Conservation (phyloP, 2,329 filamentous ascomycete species). For the Setomelanomma holmii region DNA sequence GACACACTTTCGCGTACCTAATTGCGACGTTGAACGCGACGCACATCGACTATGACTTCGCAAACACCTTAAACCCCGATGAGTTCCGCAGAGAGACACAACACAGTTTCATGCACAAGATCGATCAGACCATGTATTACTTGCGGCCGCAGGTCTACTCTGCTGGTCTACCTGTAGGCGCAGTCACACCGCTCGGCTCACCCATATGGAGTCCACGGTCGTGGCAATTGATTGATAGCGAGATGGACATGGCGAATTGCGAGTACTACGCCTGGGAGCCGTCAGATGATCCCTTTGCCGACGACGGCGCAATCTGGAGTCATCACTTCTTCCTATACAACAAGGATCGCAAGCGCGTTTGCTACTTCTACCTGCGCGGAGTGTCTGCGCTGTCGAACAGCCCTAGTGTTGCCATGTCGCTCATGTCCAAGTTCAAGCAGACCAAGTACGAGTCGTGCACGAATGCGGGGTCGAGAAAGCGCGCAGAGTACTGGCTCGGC, state of each 20-base stretch:
- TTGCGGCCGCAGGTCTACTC: constrained; percentile 69
- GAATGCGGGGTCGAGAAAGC: constrained; percentile 72
- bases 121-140: constrained; percentile 86
- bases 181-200: constrained; percentile 57
- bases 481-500: constrained; percentile 88
- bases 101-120: constrained; percentile 80
- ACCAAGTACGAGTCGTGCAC: constrained; percentile 58
- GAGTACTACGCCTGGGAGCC: constrained; percentile 89
- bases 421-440: constrained; percentile 48
- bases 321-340: constrained; percentile 99
- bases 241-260: constrained; percentile 91
- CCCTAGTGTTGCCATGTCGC: constrained; percentile 53
- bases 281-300: constrained; percentile 87
- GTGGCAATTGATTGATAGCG: constrained; percentile 91
- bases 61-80: constrained; percentile 82
- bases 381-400: constrained; percentile 76
- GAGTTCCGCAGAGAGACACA: constrained; percentile 90
- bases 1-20: constrained; percentile 91
- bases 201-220: constrained; percentile 86
- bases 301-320: constrained; percentile 93
- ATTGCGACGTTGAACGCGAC: constrained; percentile 97
- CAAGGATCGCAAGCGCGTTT: constrained; percentile 87
- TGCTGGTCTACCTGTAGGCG: constrained; percentile 52
- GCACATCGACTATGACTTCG: constrained; percentile 97
- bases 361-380: constrained; percentile 91